Base-by-base conservation (phyloP, 805 yeast species). In the Yarrowia sp. region DNA sequence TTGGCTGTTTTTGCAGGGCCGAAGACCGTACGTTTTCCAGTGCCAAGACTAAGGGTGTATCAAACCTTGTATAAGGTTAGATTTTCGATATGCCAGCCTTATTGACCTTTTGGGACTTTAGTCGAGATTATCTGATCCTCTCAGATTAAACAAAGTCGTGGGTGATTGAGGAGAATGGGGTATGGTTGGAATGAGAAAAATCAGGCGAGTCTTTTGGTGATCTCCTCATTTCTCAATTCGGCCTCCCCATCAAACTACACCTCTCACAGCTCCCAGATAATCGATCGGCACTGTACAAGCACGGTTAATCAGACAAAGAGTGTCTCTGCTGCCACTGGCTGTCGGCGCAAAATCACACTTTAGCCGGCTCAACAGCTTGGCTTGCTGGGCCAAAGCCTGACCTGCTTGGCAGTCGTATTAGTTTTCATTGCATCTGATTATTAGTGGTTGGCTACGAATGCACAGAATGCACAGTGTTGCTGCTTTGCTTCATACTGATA, bases 121-220 rank as follows among this genome's bases (percentile, higher is more conserved):
- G 55, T 35, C 55, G 55, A 48, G 55, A 33, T 48, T 48, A 48
- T 48, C 55, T 35, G 55, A 48, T 48, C 55, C 18, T 35, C 31
- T n/a, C 28, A 35, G 13, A 35, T 10, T 11, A 35, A 11, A 35
- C 38, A 35, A 35, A 3, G 8, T 11, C 8, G 38, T 11, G 38
- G 38, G 8, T 9, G 8, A 35, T 35, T 7, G 38, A 8, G 28
- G 3, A 3, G 4, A 22, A 22, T 3, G 3, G 28, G 28, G 5
- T 22, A 22, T 22, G 28, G 28, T 3, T 22, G 28, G 28, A 22
- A 22, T 22, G 4, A 3, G 4, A 22, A 22, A 22, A 22, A 22
- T 22, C 28, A 22, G 28, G 28, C 28, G 28, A 22, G 28, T 22
- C 5, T 22, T 3, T 3, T 5, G 3, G 28, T 22, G 3, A 22